Evolutionary conservation across 2,329 filamentous ascomycete genomes (phyloP).

Genomic region (Exophiala sideris): DNA sequence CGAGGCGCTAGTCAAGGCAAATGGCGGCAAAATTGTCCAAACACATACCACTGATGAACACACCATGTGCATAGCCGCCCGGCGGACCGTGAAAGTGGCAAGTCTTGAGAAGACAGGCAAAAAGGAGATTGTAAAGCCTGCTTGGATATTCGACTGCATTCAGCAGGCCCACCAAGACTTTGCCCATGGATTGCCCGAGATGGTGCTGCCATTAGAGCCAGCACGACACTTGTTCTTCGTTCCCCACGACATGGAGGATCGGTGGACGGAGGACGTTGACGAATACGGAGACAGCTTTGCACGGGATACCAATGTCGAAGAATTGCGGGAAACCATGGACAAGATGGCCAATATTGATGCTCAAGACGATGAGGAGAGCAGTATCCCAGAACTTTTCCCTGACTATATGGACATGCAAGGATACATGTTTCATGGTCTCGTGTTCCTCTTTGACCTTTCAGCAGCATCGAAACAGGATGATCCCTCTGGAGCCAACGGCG

Average conservation of each 20-base stretch:
- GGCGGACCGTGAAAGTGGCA: conserved; percentile 71
- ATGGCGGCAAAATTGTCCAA: conserved; percentile 78
- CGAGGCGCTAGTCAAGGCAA: conserved; percentile 74
- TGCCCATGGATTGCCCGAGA: conserved; percentile 50
- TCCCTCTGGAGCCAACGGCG: background rate
- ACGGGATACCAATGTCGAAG: conserved; percentile 62
- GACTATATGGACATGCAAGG: conserved; percentile 30
- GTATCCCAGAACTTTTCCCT: conserved; percentile 28
- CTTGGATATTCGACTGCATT: conserved; percentile 82
- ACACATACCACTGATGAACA: conserved; percentile 59
- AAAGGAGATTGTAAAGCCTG: conserved; percentile 70
- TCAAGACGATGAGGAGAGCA: conserved; percentile 26
- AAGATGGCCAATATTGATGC: conserved; percentile 36
- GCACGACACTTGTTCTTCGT: conserved; percentile 69
- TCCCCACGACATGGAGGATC: conserved; percentile 51
- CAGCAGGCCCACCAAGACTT: conserved; percentile 52
- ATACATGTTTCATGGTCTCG: conserved; percentile 50
- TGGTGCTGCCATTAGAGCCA: conserved; percentile 63
- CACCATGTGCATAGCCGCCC: conserved; percentile 41
- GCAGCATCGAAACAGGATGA: background rate
- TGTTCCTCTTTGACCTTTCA: conserved; percentile 41
- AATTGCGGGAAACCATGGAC: conserved; percentile 47
- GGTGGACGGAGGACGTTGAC: conserved; percentile 61
- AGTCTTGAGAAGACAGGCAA: conserved; percentile 71
- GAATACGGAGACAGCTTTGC: conserved; percentile 79